Percentiles rank a stretch among this genome's conserved stretches.
Conservation (phyloP, 169 alveolate genomes). For the Babesia sp. region DNA sequence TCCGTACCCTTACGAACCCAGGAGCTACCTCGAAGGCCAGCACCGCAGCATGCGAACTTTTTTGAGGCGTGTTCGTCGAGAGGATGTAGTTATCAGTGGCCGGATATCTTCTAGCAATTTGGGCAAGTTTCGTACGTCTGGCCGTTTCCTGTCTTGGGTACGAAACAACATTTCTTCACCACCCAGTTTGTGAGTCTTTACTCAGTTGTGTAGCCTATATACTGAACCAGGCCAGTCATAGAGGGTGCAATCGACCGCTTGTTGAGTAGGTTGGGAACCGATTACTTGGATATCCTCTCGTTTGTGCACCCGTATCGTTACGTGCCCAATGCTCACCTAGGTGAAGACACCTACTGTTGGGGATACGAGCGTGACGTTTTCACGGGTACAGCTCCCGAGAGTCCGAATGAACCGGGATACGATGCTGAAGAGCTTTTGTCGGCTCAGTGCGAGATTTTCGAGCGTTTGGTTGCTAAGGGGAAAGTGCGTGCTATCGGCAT, state of each 20-base stretch:
- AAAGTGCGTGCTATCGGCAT: constrained; percentile 79
- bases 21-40: constrained; percentile 75
- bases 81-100: constrained; percentile 62
- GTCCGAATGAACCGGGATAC: constrained; percentile 3
- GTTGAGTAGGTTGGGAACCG: constrained; percentile 69
- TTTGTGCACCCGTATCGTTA: constrained; percentile 80
- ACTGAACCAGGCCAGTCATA: constrained; percentile 22
- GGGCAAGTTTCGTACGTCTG: constrained; percentile 47
- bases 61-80: constrained; percentile 60
- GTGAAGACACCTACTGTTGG: constrained; percentile 86
- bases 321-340: constrained; percentile 74
- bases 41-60: constrained; percentile 68
- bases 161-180: constrained; percentile 41
- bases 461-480: constrained; percentile 73
- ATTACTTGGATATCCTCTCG: constrained; percentile 76
- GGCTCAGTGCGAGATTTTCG: constrained; percentile 72
- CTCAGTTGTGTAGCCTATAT: neutral
- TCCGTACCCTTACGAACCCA: constrained; percentile 80
- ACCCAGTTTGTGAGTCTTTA: constrained; percentile 60
- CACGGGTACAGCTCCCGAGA: constrained; percentile 8
- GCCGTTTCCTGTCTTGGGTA: constrained; percentile 66
- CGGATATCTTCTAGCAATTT: constrained; percentile 64
- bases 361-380: constrained; percentile 59
- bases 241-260: constrained; percentile 80
- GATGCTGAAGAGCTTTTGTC: constrained; percentile 18